Evolutionary conservation across 352 stramenopile genomes (phyloP), one percentile per base, ranked within the genome.

Genomic region (Peronospora tabacina): DNA sequence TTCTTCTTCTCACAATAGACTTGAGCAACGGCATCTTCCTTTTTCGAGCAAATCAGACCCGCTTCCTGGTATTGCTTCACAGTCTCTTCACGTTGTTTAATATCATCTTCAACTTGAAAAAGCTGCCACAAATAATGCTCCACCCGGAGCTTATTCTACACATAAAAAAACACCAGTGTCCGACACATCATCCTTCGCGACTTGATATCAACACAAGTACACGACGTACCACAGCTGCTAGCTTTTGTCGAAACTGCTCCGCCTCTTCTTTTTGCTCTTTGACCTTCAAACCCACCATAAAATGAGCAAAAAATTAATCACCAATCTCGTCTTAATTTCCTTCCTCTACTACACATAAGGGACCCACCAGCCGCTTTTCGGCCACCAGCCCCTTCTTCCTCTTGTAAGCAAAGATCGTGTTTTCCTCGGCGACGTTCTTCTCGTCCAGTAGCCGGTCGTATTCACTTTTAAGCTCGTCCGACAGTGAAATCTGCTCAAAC

Each of bases 121-220:
- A 99, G 72, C 52, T 97, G 87, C 95, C 94, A 98, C 32, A 98
- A 68, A 49, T 97, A 98, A 58, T 96, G 90, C 51, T 98, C 85
- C 0, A 87, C 82, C 22, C 90, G 77, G 3, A 97, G 50, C 15
- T 79, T 49, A 57, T 73, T 73, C 79, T 90, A 48, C 43, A 36
- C 10, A 10, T 15, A 46, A 39, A 34, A 16, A 51, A 30, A 2
- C 36, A 22, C 49, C 24, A 30, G 36, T 26, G 22, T 26, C 22
- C 5, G 22, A 26, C 22, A 5, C 7, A 26, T 26, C 22, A 26
- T 26, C 22, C 22, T 26, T 2, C 5, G 22, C 5, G 5, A 5
- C 5, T 26, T 5, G 4, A 26, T 26, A 26, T 5, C 22, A 22
- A 4, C 4, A 22, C 20, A 22, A 26, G 3, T 15, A n/a, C n/a